Base-by-base conservation (phyloP, 108 stramenopile genomes). In the Chaetoceros muelleri region DNA sequence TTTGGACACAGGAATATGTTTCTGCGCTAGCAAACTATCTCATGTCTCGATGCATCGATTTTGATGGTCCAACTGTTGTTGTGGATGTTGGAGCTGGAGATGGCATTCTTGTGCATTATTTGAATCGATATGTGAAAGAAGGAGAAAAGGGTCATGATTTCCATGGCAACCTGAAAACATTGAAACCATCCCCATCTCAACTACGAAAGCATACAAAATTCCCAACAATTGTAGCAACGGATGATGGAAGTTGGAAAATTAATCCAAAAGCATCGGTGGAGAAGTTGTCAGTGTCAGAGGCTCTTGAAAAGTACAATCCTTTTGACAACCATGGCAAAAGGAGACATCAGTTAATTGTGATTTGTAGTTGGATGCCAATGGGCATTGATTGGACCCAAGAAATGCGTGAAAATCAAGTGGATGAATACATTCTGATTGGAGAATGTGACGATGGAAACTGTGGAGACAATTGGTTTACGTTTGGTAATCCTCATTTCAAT, bases 321-420 rank as follows among this genome's bases (percentile, higher is more conserved):
- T 25, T 22, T 18, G 30, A 28, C 29, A 53, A 55, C 21, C 10
- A 24, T 3, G 20, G 34, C 30, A 53, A 40, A 24, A 24, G 13
- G 45, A 44, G 26, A 34, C 40, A 26, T 54, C 70, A 67, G 24
- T 58, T 86, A 13, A 79, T 91, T 44, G 80, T 87, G 3, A 23
- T 92, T 0, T 87, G 84, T 52, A 78, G 76, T 46, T 92, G 90
- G 90, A 92, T 92, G 86, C 90, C 90, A 25, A 73, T 79, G 55
- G 70, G 66, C 3, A 59, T 61, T 49, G 90, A 92, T 70, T 92
- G 90, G 90, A 78, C 90, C 3, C 51, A 55, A 1, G 50, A 53
- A 24, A 84, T 87, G 56, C 79, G 90, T 46, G 57, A 70, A 19
- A 30, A 62, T 16, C 34, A 48, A 23, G 85, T 82, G 3, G 73